A percentile compares a stretch with the other conserved stretches of the same genome.
phyloP scores from a whole-genome alignment of 1,139 yeast species.

The Pneumocystis wakefieldiae region DNA sequence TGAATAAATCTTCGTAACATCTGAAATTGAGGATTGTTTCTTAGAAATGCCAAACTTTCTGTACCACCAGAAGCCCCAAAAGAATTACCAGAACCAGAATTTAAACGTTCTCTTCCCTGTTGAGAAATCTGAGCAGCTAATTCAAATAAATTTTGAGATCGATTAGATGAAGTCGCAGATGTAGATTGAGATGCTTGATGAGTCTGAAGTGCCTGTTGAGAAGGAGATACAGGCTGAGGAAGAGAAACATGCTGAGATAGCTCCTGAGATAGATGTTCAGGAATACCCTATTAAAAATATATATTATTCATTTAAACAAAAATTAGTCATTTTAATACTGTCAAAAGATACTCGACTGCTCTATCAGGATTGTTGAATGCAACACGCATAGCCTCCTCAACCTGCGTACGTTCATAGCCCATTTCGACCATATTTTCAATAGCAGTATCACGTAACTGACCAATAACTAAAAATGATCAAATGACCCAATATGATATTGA shows the following conservation, averaged over 20 bases:
- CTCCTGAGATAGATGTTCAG: conserved; percentile 1
- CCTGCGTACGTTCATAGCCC: conserved; percentile 87
- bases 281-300: conserved; percentile 1
- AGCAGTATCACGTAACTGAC: conserved; percentile 50
- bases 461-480: conserved; percentile 36
- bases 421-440: conserved; percentile 78
- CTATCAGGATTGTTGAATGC: conserved; percentile 96
- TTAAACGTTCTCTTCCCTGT: conserved; percentile 15
- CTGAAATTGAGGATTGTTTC: conserved; percentile 34
- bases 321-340: conserved; percentile 45
- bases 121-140: conserved; percentile 54
- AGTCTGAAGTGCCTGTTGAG: background rate
- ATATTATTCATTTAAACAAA: background rate
- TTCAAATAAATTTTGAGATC: conserved; percentile 43
- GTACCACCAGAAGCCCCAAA: conserved; percentile 24
- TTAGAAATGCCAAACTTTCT: conserved; percentile 24
- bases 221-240: background rate
- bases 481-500: conserved; percentile 21
- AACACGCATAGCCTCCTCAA: conserved; percentile 80
- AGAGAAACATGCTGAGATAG: background rate
- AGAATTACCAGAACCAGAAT: conserved; percentile 20
- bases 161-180: conserved; percentile 16
- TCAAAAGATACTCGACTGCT: conserved; percentile 85
- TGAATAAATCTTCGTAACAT: conserved; percentile 66
- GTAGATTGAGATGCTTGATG: conserved; percentile 4